Base-by-base conservation (phyloP, 805 yeast genomes). In the Kuraishia ogatae region DNA sequence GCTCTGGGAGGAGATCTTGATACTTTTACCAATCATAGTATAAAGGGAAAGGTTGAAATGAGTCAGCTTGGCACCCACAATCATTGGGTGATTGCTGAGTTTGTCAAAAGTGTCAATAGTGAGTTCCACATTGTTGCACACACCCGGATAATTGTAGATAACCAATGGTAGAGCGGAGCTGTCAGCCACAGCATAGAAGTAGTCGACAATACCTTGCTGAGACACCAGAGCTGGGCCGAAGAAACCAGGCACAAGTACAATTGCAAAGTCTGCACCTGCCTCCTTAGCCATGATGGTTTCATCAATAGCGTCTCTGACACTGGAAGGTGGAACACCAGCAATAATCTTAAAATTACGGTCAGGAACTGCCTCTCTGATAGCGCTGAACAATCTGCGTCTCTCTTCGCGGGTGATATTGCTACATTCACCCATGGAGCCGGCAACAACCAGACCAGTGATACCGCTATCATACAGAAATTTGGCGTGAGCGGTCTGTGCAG, bases 351-450 rank as follows among this genome's bases (percentile, higher is more conserved):
- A 74, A n/a, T 55, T 49, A 5, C 43, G 48, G 49, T 68, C 72
- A 20, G 73, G 69, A 15, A 80, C 70, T 3, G 66, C 73, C 1
- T 66, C 68, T 51, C 70, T 74, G 53, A 77, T 55, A 17, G 64
- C 60, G 21, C 62, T 59, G 48, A 74, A 66, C 4, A 71, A 55
- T 11, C 62, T 51, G 13, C 64, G 64, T 60, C 84, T 71, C 65
- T 80, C 84, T 46, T 65, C 60, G 50, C 72, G 66, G 15, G 81
- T 71, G 60, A 78, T 64, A 58, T 77, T 80, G 43, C 78, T 76
- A 55, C 76, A 74, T 62, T 80, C 84, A 43, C 84, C 84, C n/a
- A 82, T 80, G 20, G 82, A 78, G 3, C 84, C 84, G 57, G 77
- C 69, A 13, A 78, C 64, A 20, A 78, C 75, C 2, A 77, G 64